Base-by-base conservation (phyloP, 495 filamentous ascomycete genomes). In the Hypoxylon intermedium region DNA sequence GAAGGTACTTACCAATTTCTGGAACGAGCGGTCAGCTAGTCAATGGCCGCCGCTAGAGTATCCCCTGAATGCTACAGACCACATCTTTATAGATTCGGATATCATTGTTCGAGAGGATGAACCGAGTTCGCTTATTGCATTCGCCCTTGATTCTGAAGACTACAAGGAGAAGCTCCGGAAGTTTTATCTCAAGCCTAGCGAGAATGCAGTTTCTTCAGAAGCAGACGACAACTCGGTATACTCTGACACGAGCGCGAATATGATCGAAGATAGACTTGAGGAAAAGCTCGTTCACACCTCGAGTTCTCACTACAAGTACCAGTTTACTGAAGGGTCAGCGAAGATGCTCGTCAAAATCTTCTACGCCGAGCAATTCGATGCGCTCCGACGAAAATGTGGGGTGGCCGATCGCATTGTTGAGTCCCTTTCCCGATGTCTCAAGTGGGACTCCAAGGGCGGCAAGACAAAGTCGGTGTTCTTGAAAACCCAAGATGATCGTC, bases 401-500 rank as follows among this genome's bases (percentile, higher is more conserved):
- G 90, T 96, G 13, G 85, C 90, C 7, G 91, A 97, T 69, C 90
- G 94, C 23, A 96, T 98, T 56, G 87, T 97, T 26, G 94, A 99
- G 71, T 96, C 92, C 3, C 74, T 99, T 16, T 97, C 93, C 21
- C 86, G 95, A 12, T 98, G 95, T 75, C 79, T 93, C 16, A 97
- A 98, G 71, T 99, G 93, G 93, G 94, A 99, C 71, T 96, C 91
- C 11, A 97, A 97, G 72, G 94, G 94, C 40, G 94, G 94, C 47
- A 99, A 99, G 74, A 96, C 93, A 11, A 97, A 96, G 69, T 96
- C 92, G 1, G 85, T 99, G n/a, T 99, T 99, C 67, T 76, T 99
- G 54, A 98, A 98, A 74, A 98, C 95, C 0, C 83, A 96, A 9
- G 94, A 99, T 65, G 91, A 97, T 65, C 87, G 94, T 15, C 88